Evolutionary conservation across 306 rosid genomes (phyloP), one percentile per base, ranked within the genome.

Genomic region (Citrullus mucosospermus): DNA sequence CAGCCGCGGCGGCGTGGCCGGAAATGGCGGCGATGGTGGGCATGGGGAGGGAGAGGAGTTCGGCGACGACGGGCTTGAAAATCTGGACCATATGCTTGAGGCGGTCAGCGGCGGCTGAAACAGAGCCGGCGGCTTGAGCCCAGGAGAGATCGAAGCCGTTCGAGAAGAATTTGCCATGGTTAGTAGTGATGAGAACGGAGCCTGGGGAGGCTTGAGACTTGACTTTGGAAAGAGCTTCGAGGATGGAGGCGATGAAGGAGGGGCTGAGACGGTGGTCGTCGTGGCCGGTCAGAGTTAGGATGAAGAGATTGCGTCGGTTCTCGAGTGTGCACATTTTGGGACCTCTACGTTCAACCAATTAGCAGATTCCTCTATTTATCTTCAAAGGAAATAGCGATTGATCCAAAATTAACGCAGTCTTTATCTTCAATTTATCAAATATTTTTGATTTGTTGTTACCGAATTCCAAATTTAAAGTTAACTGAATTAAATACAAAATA

Each of bases 81-180:
- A 88, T 83, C 0, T 4, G 6, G 14, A 85, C 89, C 91, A 90
- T 84, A 43, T 20, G 73, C 0, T 0, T 8, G 71, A 91, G 88
- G 16, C 96, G 93, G 3, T 18, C 75, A 8, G 0, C 0, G 17
- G 91, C 88, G 18, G 43, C 90, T 41, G 93, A 17, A 8, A 18
- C 0, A 79, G 93, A 80, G 36, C 57, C 80, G 79, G 92, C 85
- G 43, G 89, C 20, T 18, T 54, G 83, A 38, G 96, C 97, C 90
- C 90, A 91, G 60, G 32, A n/a, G 39, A 93, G 89, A 75, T 93
- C 94, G 76, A 91, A 87, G 78, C 97, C 97, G 71, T 79, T 91
- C 78, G 96, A 93, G 85, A 91, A 93, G 91, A 81, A 85, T 53
- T 65, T 89, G 61, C 93, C 96, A 9, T 80, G 83, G 50, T 88